These are phyloP conservation scores for Saraca asoca DNA, from an alignment of 331 rosid species.

Conservation along the genomic window DNA sequence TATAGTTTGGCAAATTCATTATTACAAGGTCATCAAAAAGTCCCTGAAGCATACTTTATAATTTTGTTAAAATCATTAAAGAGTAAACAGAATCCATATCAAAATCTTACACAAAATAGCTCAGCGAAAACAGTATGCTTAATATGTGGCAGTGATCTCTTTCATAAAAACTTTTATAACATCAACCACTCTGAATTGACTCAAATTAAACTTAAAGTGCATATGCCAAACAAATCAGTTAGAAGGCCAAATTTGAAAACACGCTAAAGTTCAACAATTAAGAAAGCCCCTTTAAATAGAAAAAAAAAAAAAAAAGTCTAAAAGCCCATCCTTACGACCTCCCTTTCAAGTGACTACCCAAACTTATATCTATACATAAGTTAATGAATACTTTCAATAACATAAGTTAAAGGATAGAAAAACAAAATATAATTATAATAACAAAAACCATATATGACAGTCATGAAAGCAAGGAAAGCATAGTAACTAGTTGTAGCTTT, in stretches of 20 bases:
- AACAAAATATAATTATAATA: not conserved
- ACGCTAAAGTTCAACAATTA: not conserved
- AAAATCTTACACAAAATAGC: not conserved
- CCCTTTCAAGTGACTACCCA: too few relatives aligned
- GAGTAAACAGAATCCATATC: constrained; percentile 3
- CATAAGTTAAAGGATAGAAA: not conserved
- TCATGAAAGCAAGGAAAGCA: not conserved
- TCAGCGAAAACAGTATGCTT: not conserved
- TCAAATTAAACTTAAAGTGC: not conserved
- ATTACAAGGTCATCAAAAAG: constrained; percentile 15
- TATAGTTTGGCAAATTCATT: constrained; percentile 21
- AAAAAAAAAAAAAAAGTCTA: too few relatives aligned
- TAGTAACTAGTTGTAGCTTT: not conserved
- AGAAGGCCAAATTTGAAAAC: not conserved
- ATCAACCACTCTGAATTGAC: too few relatives aligned
- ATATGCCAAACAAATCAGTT: not conserved
- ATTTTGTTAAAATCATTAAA: constrained; percentile 12
- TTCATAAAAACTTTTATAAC: too few relatives aligned
- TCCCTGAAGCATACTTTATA: not conserved
- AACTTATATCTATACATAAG: too few relatives aligned
- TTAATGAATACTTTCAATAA: too few relatives aligned
- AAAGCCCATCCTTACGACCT: too few relatives aligned
- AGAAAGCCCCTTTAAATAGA: not conserved
- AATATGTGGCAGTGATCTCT: not conserved
- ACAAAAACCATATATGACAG: not conserved